These are phyloP conservation scores for Triglochin maritima DNA, from an alignment of 106 monocot genomes.

Conservation along the genomic window DNA sequence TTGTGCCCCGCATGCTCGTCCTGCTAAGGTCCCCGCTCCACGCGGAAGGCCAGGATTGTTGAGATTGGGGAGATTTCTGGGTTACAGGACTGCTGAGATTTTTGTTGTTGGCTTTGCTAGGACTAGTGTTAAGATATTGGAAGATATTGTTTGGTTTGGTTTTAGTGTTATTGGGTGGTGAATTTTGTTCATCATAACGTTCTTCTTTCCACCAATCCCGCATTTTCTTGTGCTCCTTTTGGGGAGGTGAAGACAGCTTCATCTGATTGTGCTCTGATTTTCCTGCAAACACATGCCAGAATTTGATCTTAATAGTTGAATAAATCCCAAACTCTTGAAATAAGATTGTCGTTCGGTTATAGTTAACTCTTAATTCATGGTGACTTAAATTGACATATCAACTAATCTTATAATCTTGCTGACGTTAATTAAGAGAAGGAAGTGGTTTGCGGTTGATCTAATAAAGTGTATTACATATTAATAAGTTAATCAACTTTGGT, in stretches of 20 bases:
- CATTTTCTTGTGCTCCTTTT: conserved; percentile 28
- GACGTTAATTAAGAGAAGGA: too few species aligned
- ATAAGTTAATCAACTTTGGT: too few species aligned
- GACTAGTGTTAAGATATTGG: conserved; percentile 21
- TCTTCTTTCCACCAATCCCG: conserved; percentile 94
- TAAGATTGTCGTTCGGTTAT: too few species aligned
- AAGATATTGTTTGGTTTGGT: conserved; percentile 5
- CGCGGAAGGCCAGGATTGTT: too few species aligned
- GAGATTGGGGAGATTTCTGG: conserved; percentile 30
- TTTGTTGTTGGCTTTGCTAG: neutral
- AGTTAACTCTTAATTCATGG: too few species aligned
- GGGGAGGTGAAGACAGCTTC: neutral
- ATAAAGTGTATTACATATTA: too few species aligned
- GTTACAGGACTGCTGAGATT: neutral
- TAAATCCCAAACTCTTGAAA: too few species aligned
- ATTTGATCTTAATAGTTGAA: too few species aligned
- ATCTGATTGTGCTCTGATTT: conserved; percentile 2
- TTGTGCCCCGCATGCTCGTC: conserved; percentile 80
- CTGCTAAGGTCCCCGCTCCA: conserved; percentile 60
- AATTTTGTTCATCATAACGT: conserved; percentile 19
- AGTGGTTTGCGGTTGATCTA: too few species aligned
- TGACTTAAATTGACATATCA: too few species aligned
- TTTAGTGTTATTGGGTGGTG: neutral
- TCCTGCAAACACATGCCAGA: too few species aligned
- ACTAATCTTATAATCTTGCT: too few species aligned